Evolutionary conservation across 2,329 filamentous ascomycete genomes (phyloP), one percentile per base, ranked within the genome.

Genomic region (Penicillium olsonii): DNA sequence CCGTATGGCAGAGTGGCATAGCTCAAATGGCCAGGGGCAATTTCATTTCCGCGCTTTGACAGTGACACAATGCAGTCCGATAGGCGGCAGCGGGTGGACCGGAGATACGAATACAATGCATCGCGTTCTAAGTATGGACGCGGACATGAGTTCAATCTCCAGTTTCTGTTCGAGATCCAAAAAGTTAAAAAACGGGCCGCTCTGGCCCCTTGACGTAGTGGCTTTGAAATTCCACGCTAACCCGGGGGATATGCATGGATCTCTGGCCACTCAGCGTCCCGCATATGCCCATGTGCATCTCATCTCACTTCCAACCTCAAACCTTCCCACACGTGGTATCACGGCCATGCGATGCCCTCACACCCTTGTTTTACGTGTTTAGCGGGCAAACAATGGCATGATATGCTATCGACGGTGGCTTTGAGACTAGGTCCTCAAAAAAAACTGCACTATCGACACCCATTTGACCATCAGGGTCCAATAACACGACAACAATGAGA

Each of bases 271-370:
- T 49, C 29, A 45, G 15, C 10, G n/a, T 27, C 7, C 35, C 17
- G 26, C 6, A 40, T 45, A 18, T 18, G 19, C 18, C 11, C 38
- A 63, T 63, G 37, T 62, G 57, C 41, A 51, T 15, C 35, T 53
- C 12, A 31, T 29, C 17, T 56, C 9, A 40, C 48, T 15, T 40
- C 29, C 41, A 49, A 17, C 40, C 48, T 44, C 18, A 52, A 54
- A 8, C 57, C 22, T 31, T 49, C 37, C 18, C 37, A 29, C 35
- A 49, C 42, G 47, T 49, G 47, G 37, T 39, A 29, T 39, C 27
- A 14, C 37, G n/a, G 45, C 24, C 29, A 31, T 31, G 29, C 29
- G n/a, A n/a, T n/a, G 29, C 29, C 29, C 12, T 29, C 26, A 11
- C 26, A 12, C 10, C 10, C n/a, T 6, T 31, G 12, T 7, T n/a